Evolutionary conservation across 2,329 filamentous ascomycete species (phyloP).

Genomic region (Calonectria pauciramosa): DNA sequence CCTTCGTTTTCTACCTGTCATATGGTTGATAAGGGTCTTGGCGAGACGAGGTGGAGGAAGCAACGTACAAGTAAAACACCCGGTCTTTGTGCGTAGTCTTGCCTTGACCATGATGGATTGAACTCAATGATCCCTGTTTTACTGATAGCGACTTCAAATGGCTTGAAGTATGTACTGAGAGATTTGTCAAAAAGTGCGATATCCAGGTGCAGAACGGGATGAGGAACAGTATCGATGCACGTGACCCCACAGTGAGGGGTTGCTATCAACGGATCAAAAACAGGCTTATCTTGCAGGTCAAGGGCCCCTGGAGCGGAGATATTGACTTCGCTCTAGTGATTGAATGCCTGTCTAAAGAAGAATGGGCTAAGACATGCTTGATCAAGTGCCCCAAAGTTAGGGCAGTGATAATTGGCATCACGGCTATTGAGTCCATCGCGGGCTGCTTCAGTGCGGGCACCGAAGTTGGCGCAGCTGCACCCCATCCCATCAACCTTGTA

Average conservation of each 20-base stretch:
- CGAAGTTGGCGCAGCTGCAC: background rate
- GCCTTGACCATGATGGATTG: constrained; percentile 1
- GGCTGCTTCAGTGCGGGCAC: background rate
- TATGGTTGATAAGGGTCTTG: background rate
- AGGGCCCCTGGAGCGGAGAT: constrained; percentile 1
- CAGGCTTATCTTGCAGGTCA: constrained; percentile 2
- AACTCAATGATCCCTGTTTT: accelerated
- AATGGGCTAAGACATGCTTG: background rate
- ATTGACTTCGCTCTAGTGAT: background rate
- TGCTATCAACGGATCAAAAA: background rate
- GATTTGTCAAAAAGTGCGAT: background rate
- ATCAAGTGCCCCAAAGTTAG: background rate
- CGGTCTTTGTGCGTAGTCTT: constrained; percentile 24
- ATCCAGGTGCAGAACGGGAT: background rate
- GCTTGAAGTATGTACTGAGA: too few relatives aligned
- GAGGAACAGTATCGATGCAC: background rate
- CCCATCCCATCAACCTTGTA: background rate
- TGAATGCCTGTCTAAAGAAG: background rate
- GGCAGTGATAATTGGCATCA: background rate
- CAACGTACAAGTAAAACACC: constrained; percentile 24
- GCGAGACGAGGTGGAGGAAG: background rate
- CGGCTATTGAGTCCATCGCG: background rate
- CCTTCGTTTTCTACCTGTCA: constrained; percentile 22
- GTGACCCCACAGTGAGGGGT: background rate
- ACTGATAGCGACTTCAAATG: background rate